Conservation (phyloP, 2,329 filamentous ascomycete genomes). For the Lachnellula hyalina region DNA sequence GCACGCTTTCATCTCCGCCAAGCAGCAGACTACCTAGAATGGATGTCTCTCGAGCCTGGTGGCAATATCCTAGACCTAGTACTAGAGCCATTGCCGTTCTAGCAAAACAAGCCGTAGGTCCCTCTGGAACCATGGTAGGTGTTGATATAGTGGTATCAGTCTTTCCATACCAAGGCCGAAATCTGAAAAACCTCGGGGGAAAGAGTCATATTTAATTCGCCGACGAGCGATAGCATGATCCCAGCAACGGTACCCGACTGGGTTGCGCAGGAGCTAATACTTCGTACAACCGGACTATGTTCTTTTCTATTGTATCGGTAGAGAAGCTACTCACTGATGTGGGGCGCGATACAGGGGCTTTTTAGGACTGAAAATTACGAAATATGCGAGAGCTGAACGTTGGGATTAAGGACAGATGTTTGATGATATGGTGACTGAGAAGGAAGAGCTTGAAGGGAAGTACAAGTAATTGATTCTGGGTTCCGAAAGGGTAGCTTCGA, state of each 20-base stretch:
- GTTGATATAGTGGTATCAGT: constrained; percentile 13
- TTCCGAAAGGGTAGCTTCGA: constrained; percentile 4
- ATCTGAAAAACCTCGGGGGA: constrained; percentile 9
- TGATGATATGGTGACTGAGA: constrained; percentile 8
- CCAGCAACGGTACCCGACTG: constrained; percentile 5
- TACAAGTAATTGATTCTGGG: constrained; percentile 5
- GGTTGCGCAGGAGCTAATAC: constrained; percentile 6
- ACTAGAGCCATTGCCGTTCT: constrained; percentile 14
- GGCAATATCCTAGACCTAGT: constrained; percentile 14
- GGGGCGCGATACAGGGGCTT: constrained; percentile 7
- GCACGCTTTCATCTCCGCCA: constrained; percentile 8
- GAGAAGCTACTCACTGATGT: constrained; percentile 7
- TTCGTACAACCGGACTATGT: constrained; percentile 2
- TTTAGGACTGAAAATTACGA: constrained; percentile 11
- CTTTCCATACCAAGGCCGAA: constrained; percentile 10
- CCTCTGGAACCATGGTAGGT: constrained; percentile 11
- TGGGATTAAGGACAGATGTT: constrained; percentile 6
- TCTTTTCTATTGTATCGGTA: constrained; percentile 6
- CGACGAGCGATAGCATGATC: constrained; percentile 10
- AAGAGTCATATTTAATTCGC: constrained; percentile 14
- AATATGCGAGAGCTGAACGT: constrained; percentile 1
- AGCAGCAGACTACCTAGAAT: constrained; percentile 13
- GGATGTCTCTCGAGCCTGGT: constrained; percentile 9
- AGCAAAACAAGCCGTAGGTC: constrained; percentile 2
- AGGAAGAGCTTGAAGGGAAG: constrained; percentile 6